Percentiles rank a stretch among this genome's conserved stretches.
These are phyloP conservation scores for Nemania abortiva DNA, from an alignment of 2,329 filamentous ascomycete species.

Conservation along the genomic window DNA sequence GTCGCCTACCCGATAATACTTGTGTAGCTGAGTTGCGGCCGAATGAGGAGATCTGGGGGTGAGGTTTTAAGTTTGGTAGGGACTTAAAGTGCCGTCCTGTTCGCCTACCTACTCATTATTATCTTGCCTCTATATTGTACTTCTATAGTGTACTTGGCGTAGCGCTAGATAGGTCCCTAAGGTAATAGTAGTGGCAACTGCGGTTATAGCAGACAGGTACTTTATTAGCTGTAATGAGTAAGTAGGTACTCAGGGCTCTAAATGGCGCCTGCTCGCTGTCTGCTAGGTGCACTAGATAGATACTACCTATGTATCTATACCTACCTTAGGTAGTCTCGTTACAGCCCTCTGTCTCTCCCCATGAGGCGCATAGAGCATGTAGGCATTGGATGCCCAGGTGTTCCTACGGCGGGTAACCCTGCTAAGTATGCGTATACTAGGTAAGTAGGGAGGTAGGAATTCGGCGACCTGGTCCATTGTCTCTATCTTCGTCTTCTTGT, in stretches of 20 bases:
- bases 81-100: background rate
- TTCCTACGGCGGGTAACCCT: background rate
- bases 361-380: background rate
- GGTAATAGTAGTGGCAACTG: background rate
- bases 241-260: background rate
- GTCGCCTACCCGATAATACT: slow-evolving; percentile 8
- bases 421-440: background rate
- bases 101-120: slow-evolving; percentile 1
- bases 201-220: too few relatives aligned
- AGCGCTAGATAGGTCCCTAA: background rate
- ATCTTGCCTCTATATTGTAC: background rate
- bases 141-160: background rate
- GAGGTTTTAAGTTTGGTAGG: background rate
- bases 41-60: slow-evolving; percentile 6
- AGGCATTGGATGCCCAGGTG: background rate
- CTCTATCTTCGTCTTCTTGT: slow-evolving; percentile 14
- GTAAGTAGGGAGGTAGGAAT: slow-evolving; percentile 6
- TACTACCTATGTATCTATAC: background rate
- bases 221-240: background rate
- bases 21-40: slow-evolving; percentile 11
- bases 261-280: background rate
- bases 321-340: background rate
- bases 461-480: slow-evolving; percentile 14
- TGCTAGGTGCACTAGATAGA: background rate
- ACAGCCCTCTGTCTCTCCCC: background rate